phyloP scores from a whole-genome alignment of 2,329 filamentous ascomycete species.

The Emydomyces testavorans region DNA sequence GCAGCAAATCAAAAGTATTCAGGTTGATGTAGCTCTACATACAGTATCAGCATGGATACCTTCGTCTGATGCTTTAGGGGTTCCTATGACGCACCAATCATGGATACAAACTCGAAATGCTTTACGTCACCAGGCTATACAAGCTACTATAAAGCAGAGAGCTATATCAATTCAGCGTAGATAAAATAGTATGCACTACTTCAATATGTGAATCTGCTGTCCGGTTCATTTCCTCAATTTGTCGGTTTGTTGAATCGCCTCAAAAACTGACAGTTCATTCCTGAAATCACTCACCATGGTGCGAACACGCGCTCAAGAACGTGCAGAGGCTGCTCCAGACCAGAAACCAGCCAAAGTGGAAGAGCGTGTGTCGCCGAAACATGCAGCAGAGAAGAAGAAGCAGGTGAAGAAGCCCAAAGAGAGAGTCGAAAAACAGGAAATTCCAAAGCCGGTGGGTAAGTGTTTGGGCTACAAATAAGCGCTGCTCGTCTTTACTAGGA shows the following conservation, averaged over 20 bases:
- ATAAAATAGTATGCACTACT: neutral
- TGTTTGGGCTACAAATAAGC: neutral
- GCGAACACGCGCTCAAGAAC: slow-evolving; percentile 6
- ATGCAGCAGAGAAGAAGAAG: neutral
- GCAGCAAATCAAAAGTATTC: too few relatives aligned
- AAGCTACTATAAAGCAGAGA: too few relatives aligned
- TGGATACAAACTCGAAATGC: too few relatives aligned
- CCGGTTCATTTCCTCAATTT: too few relatives aligned
- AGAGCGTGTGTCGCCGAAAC: neutral
- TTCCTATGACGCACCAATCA: too few relatives aligned
- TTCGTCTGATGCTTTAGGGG: too few relatives aligned
- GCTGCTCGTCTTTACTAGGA: neutral
- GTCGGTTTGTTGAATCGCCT: neutral
- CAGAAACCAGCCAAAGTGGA: neutral
- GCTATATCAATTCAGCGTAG: too few relatives aligned
- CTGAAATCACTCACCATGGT: neutral
- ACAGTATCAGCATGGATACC: too few relatives aligned
- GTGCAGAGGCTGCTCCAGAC: slow-evolving; percentile 1
- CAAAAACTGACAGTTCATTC: neutral
- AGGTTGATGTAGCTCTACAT: too few relatives aligned
- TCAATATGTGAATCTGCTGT: too few relatives aligned
- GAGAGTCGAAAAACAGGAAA: neutral
- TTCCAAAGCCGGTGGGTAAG: neutral
- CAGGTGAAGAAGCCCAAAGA: slow-evolving; percentile 4
- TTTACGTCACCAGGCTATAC: too few relatives aligned